A percentile compares a stretch with the other conserved stretches of the same genome.
phyloP scores from a whole-genome alignment of 148 eudicot genomes.

The Rhododendron griersonianum region DNA sequence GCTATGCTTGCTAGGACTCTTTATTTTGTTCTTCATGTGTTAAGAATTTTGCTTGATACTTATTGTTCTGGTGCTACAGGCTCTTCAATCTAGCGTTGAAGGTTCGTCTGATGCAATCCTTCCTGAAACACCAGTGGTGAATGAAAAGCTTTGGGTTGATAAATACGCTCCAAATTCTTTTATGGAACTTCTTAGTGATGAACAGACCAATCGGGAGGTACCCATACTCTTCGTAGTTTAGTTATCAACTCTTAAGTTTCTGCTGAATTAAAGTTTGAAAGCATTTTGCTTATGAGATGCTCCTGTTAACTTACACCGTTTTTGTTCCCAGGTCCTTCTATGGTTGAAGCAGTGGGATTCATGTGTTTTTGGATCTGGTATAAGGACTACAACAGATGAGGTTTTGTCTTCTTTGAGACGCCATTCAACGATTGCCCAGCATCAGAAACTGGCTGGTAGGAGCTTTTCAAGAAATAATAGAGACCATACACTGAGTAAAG shows the following conservation, averaged over 20 bases:
- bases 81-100: constrained; percentile 67
- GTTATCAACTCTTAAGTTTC: not conserved
- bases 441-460: constrained; percentile 41
- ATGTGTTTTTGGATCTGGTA: constrained; percentile 78
- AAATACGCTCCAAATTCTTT: constrained; percentile 93
- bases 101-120: constrained; percentile 22
- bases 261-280: not conserved
- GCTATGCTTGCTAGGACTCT: not conserved
- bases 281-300: not conserved
- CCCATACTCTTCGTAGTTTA: not conserved
- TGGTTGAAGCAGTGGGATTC: constrained; percentile 99
- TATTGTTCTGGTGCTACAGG: constrained; percentile 31
- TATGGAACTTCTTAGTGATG: constrained; percentile 96
- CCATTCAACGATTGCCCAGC: constrained; percentile 65
- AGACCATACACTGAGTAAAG: constrained; percentile 33
- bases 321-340: constrained; percentile 61
- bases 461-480: constrained; percentile 41
- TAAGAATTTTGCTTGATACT: not conserved
- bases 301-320: constrained; percentile 4
- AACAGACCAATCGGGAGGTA: constrained; percentile 96
- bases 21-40: not conserved
- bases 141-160: constrained; percentile 89
- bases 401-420: constrained; percentile 79
- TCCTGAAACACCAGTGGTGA: constrained; percentile 43
- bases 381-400: constrained; percentile 75